A percentile compares a stretch with the other conserved stretches of the same genome.
phyloP scores from a whole-genome alignment of 352 stramenopile species.

The Blastocystis sp. region DNA sequence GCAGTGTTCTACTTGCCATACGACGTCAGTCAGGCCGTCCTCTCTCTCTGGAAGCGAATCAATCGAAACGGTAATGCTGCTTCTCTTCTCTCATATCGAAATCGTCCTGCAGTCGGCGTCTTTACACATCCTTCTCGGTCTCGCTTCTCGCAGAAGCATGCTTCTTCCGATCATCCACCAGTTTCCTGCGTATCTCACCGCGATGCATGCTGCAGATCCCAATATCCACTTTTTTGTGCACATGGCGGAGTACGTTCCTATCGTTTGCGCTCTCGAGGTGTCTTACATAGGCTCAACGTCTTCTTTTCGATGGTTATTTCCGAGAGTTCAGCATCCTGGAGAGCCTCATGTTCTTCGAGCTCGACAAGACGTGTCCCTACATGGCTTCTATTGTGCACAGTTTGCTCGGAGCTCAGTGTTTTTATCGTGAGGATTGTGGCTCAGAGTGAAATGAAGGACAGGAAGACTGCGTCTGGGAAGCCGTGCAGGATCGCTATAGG shows the following conservation, averaged over 20 bases:
- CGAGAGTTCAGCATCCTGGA: constrained; percentile 25
- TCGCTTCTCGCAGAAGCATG: background rate
- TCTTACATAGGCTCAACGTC: background rate
- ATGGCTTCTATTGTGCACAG: background rate
- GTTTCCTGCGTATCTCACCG: background rate
- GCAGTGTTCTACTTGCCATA: background rate
- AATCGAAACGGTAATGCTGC: background rate
- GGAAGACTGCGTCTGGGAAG: background rate
- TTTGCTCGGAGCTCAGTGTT: constrained; percentile 11
- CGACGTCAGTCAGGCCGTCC: background rate
- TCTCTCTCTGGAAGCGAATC: background rate
- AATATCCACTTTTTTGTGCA: background rate
- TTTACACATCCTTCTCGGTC: background rate
- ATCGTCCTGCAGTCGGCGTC: constrained; percentile 3
- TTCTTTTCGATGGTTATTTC: constrained; percentile 36
- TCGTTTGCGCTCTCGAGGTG: background rate
- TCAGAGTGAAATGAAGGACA: background rate
- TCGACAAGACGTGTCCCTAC: background rate
- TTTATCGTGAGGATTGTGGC: background rate
- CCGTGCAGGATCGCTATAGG: constrained; percentile 23
- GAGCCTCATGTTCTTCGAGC: constrained; percentile 1
- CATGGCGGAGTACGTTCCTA: background rate
- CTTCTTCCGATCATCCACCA: constrained; percentile 11
- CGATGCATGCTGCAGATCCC: background rate
- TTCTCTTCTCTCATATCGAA: background rate